Conservation (phyloP, 805 yeast genomes). For the Yarrowia keelungensis region DNA sequence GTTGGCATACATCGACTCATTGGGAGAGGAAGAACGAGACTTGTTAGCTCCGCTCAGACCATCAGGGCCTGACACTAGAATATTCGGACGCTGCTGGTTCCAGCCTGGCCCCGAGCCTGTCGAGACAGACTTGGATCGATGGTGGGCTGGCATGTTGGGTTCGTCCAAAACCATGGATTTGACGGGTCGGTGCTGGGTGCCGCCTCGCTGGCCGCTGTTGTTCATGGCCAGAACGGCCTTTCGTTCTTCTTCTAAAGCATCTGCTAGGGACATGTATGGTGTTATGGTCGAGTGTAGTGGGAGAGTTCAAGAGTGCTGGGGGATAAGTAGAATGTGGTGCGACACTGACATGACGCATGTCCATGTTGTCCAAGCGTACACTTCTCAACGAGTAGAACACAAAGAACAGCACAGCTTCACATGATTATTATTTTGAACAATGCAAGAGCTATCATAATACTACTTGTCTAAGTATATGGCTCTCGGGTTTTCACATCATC, state of each 20-base stretch:
- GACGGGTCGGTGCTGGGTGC: conserved; percentile 22
- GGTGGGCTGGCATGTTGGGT: conserved; percentile 10
- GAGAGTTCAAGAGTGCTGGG: conserved; percentile 12
- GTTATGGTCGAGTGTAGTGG: conserved; percentile 2
- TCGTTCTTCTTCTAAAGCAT: conserved; percentile 46
- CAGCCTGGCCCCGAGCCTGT: conserved; percentile 9
- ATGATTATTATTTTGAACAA: too few relatives aligned
- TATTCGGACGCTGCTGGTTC: conserved; percentile 32
- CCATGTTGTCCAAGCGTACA: not conserved
- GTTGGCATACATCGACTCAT: conserved; percentile 10
- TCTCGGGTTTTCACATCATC: too few relatives aligned
- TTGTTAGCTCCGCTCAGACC: conserved; percentile 13
- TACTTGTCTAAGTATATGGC: too few relatives aligned
- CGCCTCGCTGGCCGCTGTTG: conserved; percentile 39
- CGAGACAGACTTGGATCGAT: conserved; percentile 33
- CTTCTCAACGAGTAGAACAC: not conserved
- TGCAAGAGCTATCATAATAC: too few relatives aligned
- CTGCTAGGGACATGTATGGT: conserved; percentile 43
- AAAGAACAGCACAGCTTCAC: too few relatives aligned
- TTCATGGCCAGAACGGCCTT: conserved; percentile 40
- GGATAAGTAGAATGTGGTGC: conserved; percentile 20
- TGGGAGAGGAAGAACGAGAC: conserved; percentile 24
- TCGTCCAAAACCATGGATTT: conserved; percentile 39
- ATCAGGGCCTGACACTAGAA: conserved; percentile 20
- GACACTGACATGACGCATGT: conserved; percentile 18